Conservation (phyloP, 2,329 filamentous ascomycete genomes). For the Aspergillus sojae region DNA sequence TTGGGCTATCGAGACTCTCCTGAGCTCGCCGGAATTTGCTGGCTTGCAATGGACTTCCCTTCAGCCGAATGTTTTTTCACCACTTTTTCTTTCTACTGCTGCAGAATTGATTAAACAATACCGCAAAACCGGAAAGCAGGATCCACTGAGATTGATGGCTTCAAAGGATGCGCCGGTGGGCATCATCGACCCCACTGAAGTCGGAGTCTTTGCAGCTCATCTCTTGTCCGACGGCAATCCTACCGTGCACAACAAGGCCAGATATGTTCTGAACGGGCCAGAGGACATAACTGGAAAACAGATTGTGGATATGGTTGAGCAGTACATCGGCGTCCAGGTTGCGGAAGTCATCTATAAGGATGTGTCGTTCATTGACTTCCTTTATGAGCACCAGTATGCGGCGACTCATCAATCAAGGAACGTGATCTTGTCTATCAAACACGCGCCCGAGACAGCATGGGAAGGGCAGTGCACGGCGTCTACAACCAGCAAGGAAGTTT, state of each 20-base stretch:
- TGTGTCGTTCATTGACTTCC: slow-evolving; percentile 31
- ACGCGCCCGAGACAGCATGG: slow-evolving; percentile 30
- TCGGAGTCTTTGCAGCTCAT: slow-evolving; percentile 41
- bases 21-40: slow-evolving; percentile 40
- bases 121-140: slow-evolving; percentile 37
- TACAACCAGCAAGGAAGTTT: slow-evolving; percentile 31
- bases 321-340: slow-evolving; percentile 31
- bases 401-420: slow-evolving; percentile 23
- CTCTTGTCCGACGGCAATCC: slow-evolving; percentile 36
- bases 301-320: slow-evolving; percentile 39
- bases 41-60: slow-evolving; percentile 44
- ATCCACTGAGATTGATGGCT: slow-evolving; percentile 29
- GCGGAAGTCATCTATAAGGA: slow-evolving; percentile 37
- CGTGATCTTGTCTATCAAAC: slow-evolving; percentile 33
- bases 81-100: slow-evolving; percentile 25
- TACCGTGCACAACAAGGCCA: slow-evolving; percentile 33
- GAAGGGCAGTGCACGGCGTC: slow-evolving; percentile 32
- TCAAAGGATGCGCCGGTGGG: slow-evolving; percentile 34
- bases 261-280: slow-evolving; percentile 46
- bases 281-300: slow-evolving; percentile 42
- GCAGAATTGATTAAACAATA: slow-evolving; percentile 37
- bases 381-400: slow-evolving; percentile 15
- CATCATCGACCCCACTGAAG: slow-evolving; percentile 34
- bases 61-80: slow-evolving; percentile 40
- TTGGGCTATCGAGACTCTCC: slow-evolving; percentile 46